Percentiles rank a stretch among this genome's conserved stretches.
These are phyloP conservation scores for Artemisia tridentata DNA, from an alignment of 129 eudicot genomes.

Conservation along the genomic window DNA sequence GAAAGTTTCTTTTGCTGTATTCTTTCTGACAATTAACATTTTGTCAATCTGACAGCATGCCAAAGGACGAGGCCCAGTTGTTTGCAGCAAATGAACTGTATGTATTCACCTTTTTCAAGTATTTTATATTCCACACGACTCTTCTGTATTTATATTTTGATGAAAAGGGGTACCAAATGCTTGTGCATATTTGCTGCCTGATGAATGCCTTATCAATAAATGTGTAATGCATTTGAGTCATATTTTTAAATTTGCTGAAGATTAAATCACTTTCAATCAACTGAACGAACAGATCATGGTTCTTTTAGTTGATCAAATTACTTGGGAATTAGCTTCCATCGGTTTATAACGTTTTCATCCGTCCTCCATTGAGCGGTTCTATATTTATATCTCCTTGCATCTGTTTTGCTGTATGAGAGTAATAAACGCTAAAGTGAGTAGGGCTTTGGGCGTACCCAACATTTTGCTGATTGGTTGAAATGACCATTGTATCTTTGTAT, in stretches of 20 bases:
- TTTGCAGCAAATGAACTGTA: slow-evolving; percentile 95
- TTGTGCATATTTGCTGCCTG: no score
- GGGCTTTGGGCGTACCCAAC: not conserved
- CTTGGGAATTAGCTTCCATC: not conserved
- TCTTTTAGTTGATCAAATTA: not conserved
- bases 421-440: not conserved
- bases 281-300: not conserved
- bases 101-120: slow-evolving; percentile 25
- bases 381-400: not conserved
- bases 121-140: not conserved
- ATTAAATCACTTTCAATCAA: not conserved
- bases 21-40: slow-evolving; percentile 10
- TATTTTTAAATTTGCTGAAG: not conserved
- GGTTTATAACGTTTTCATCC: not conserved
- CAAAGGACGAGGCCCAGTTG: slow-evolving; percentile 89
- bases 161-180: no score
- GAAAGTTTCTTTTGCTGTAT: slow-evolving; percentile 5
- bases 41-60: slow-evolving; percentile 71
- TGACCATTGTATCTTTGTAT: slow-evolving; percentile 1
- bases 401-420: not conserved
- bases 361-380: not conserved
- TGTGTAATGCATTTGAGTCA: not conserved
- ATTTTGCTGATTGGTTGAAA: not conserved
- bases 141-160: no score
- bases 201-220: no score